These are phyloP conservation scores for Lomentospora prolificans DNA, from an alignment of 2,329 filamentous ascomycete genomes.

Conservation along the genomic window DNA sequence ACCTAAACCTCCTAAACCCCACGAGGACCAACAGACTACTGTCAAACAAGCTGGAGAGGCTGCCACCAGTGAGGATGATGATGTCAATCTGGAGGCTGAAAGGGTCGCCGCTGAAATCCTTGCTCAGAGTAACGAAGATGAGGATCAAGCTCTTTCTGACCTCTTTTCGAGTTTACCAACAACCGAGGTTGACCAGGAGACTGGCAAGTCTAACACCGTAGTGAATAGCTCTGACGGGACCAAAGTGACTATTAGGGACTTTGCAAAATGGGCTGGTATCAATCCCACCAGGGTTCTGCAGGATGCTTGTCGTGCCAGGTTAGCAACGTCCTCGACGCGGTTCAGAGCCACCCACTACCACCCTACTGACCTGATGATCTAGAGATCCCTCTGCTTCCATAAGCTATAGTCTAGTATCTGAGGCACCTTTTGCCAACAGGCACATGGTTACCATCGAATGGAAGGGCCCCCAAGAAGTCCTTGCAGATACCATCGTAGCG, in stretches of 20 bases:
- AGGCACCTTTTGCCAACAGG: constrained; percentile 64
- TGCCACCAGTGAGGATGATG: constrained; percentile 27
- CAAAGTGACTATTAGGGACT: constrained; percentile 62
- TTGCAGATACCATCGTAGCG: constrained; percentile 30
- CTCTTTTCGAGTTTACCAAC: constrained; percentile 53
- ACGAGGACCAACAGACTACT: neutral
- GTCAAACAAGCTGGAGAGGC: constrained; percentile 10
- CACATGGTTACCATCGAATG: constrained; percentile 67
- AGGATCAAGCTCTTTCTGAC: constrained; percentile 42
- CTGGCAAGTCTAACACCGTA: constrained; percentile 48
- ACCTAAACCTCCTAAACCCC: constrained; percentile 14
- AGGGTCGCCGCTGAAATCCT: constrained; percentile 50
- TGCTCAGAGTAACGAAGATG: constrained; percentile 42
- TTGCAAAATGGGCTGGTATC: constrained; percentile 72
- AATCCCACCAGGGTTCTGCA: constrained; percentile 69
- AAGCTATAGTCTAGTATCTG: constrained; percentile 59
- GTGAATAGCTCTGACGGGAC: constrained; percentile 41
- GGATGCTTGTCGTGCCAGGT: constrained; percentile 78
- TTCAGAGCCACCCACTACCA: too few relatives aligned
- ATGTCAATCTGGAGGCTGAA: constrained; percentile 47
- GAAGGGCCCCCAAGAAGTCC: constrained; percentile 59
- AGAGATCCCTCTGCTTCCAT: constrained; percentile 64
- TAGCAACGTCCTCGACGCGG: constrained; percentile 16
- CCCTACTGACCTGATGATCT: neutral
- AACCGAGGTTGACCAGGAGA: constrained; percentile 43